Evolutionary conservation across 2,329 filamentous ascomycete species (phyloP).

Genomic region (Metarhizium rileyi): DNA sequence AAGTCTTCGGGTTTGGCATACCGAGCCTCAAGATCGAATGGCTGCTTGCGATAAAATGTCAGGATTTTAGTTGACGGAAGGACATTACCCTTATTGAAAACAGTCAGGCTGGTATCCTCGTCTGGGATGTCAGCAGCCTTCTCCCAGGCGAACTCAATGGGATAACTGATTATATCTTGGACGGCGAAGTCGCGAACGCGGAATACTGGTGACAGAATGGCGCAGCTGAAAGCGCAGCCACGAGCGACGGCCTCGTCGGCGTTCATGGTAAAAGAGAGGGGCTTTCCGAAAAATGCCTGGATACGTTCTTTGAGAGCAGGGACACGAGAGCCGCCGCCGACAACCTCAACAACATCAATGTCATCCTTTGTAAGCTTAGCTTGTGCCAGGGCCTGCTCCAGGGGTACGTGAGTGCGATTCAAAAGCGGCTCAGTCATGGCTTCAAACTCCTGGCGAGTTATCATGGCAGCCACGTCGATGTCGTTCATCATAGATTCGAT

Average conservation of each 20-base stretch:
- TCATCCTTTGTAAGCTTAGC: slow-evolving; percentile 86
- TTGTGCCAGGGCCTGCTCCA: slow-evolving; percentile 90
- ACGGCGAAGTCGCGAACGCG: slow-evolving; percentile 96
- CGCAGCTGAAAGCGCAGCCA: slow-evolving; percentile 94
- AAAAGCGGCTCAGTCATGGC: slow-evolving; percentile 80
- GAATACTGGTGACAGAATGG: slow-evolving; percentile 94
- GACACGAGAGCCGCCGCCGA: slow-evolving; percentile 90
- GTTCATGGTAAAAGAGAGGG: slow-evolving; percentile 91
- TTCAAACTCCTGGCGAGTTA: slow-evolving; percentile 93
- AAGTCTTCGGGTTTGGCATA: slow-evolving; percentile 82
- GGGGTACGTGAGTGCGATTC: slow-evolving; percentile 57
- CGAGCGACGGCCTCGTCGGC: slow-evolving; percentile 95
- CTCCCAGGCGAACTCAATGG: slow-evolving; percentile 98
- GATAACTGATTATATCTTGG: slow-evolving; percentile 96
- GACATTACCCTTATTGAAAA: slow-evolving; percentile 95
- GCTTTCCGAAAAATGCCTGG: slow-evolving; percentile 84
- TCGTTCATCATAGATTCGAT: slow-evolving; percentile 99
- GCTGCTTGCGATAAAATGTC: slow-evolving; percentile 97
- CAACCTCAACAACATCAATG: slow-evolving; percentile 86
- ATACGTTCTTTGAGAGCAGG: slow-evolving; percentile 87
- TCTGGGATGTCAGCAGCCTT: slow-evolving; percentile 97
- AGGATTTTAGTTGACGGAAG: slow-evolving; percentile 98
- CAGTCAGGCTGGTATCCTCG: slow-evolving; percentile 92
- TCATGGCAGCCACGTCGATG: slow-evolving; percentile 76
- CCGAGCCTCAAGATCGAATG: slow-evolving; percentile 90